A percentile compares a stretch with the other conserved stretches of the same genome.
Evolutionary conservation across 257 asterid genomes (phyloP).

Genomic region (Solanum gandarillasii): DNA sequence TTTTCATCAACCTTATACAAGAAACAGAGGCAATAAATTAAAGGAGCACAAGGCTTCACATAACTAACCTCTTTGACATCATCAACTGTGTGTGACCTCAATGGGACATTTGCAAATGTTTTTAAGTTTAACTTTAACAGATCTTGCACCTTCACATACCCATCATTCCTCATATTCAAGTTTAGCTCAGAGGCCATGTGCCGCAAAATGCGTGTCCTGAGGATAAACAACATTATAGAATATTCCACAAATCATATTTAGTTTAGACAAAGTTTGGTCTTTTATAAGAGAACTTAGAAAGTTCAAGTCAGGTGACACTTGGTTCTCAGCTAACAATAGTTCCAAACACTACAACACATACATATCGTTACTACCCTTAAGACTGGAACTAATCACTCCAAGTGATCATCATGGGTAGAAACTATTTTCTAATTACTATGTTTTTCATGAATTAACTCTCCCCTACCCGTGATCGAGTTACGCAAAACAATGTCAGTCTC

Average conservation of each 20-base stretch:
- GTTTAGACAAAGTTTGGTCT: background rate
- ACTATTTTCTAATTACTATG: background rate
- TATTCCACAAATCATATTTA: background rate
- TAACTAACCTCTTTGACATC: constrained; percentile 71
- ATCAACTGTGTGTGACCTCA: constrained; percentile 59
- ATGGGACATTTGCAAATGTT: constrained; percentile 60
- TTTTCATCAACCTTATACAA: background rate
- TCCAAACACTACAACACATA: background rate
- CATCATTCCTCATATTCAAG: constrained; percentile 76
- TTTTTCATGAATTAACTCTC: background rate
- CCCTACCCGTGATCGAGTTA: background rate
- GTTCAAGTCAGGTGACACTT: background rate
- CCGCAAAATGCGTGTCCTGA: constrained; percentile 76
- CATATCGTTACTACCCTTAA: background rate
- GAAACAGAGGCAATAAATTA: background rate
- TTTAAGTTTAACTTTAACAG: constrained; percentile 64
- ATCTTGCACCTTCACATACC: constrained; percentile 79
- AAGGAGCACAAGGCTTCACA: background rate
- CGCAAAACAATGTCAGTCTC: background rate
- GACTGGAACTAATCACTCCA: background rate
- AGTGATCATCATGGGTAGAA: background rate
- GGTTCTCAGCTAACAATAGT: background rate
- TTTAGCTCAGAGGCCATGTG: constrained; percentile 86
- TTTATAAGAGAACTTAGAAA: background rate
- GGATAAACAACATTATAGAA: background rate